Percentiles rank a stretch among this genome's conserved stretches.
Conservation (phyloP, 768 basidiomycete species). For the Russula sp. region DNA sequence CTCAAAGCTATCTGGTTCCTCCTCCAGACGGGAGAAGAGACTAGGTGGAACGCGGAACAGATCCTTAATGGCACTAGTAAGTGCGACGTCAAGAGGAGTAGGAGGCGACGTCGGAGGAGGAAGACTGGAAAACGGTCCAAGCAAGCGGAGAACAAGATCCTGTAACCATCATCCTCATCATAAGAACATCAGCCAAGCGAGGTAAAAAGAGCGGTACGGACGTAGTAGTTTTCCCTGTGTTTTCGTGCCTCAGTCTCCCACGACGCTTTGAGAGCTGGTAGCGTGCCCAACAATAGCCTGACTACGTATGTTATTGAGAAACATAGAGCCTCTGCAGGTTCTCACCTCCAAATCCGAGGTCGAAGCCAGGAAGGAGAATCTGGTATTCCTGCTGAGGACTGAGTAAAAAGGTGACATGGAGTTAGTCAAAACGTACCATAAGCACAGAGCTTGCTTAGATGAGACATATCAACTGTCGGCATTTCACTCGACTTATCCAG, state of each 20-base stretch:
- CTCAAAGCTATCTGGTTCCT: conserved; percentile 16
- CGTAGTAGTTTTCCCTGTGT: conserved; percentile 70
- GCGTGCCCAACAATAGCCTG: conserved; percentile 58
- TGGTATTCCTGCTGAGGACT: conserved; percentile 50
- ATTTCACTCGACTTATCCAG: conserved; percentile 44
- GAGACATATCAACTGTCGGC: conserved; percentile 49
- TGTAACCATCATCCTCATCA: conserved; percentile 27
- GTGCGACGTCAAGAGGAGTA: conserved; percentile 19
- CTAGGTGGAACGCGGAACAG: conserved; percentile 22
- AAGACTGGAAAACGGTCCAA: conserved; percentile 47
- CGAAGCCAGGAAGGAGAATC: conserved; percentile 71
- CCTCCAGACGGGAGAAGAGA: conserved; percentile 21
- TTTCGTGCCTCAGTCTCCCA: conserved; percentile 55
- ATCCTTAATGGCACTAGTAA: conserved; percentile 22
- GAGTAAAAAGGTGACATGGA: conserved; percentile 7
- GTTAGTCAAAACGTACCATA: conserved; percentile 44
- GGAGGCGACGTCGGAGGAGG: conserved; percentile 22
- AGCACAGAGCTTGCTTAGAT: conserved; percentile 51
- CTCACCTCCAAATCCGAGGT: conserved; percentile 74
- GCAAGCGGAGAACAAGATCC: conserved; percentile 63
- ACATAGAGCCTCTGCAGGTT: conserved; percentile 11
- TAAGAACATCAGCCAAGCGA: conserved; percentile 6
- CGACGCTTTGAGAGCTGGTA: conserved; percentile 49
- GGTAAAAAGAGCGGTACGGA: conserved; percentile 32
- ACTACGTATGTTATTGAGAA: conserved; percentile 5